Conservation (phyloP, 2,329 filamentous ascomycete species). For the Monosporascus sp. region DNA sequence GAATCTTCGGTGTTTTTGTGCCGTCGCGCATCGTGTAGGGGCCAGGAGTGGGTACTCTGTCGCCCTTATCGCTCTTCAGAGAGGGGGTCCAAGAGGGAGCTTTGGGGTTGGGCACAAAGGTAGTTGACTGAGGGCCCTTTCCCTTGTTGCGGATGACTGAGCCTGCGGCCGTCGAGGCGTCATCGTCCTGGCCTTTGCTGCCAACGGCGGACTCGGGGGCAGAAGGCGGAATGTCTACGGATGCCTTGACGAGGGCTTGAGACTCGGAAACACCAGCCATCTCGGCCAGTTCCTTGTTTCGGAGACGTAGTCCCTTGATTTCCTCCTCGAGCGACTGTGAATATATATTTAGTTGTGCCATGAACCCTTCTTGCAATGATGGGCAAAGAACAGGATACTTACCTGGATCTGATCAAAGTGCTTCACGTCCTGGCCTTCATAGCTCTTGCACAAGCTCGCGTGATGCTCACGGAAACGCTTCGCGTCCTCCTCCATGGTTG, state of each 20-base stretch:
- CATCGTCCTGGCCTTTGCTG: not conserved
- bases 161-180: not conserved
- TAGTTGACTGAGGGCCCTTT: not conserved
- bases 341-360: constrained; percentile 2
- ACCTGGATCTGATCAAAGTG: constrained; percentile 18
- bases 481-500: constrained; percentile 4
- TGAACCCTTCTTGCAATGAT: not conserved
- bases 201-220: not conserved
- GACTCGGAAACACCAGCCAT: constrained; percentile 1
- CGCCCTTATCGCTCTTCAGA: not conserved
- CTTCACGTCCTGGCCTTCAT: constrained; percentile 16
- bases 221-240: not conserved
- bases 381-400: constrained; percentile 3
- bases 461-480: constrained; percentile 17
- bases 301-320: constrained; percentile 10
- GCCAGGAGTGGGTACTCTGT: too few species aligned
- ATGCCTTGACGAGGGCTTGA: not conserved
- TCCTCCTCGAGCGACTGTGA: constrained; percentile 17
- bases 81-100: constrained; percentile 16
- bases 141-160: not conserved
- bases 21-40: not conserved
- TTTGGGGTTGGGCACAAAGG: constrained; percentile 17
- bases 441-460: constrained; percentile 8
- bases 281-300: constrained; percentile 8
- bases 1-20: not conserved